A percentile compares a stretch with the other conserved stretches of the same genome.
These are phyloP conservation scores for Chrysanthemum makinoi DNA, from an alignment of 129 eudicot species.

Conservation along the genomic window DNA sequence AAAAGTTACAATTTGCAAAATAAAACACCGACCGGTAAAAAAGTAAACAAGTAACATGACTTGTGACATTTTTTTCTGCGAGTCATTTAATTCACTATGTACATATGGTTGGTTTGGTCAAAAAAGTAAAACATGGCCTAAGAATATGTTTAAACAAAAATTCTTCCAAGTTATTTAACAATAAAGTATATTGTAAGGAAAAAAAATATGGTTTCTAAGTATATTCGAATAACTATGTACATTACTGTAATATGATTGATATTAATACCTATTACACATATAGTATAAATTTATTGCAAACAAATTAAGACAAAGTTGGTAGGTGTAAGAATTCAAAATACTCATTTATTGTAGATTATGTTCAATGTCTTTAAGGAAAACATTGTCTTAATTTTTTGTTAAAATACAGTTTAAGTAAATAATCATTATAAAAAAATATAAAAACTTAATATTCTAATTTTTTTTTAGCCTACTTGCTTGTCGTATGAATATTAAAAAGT, in stretches of 20 bases:
- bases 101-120: too few relatives aligned
- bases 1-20: not conserved
- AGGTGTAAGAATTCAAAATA: slow-evolving; percentile 20
- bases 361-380: slow-evolving; percentile 16
- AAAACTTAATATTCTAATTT: too few relatives aligned
- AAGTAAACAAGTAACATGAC: not conserved
- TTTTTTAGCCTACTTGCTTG: not conserved
- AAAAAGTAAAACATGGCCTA: too few relatives aligned
- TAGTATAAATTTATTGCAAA: slow-evolving; percentile 5
- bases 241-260: too few relatives aligned
- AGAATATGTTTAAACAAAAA: too few relatives aligned
- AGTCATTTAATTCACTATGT: too few relatives aligned
- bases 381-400: not conserved
- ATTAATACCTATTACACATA: too few relatives aligned
- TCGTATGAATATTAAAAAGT: not conserved
- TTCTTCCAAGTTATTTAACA: too few relatives aligned
- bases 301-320: not conserved
- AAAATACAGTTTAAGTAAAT: not conserved
- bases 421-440: not conserved
- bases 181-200: too few relatives aligned
- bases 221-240: too few relatives aligned
- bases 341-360: slow-evolving; percentile 8
- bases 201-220: too few relatives aligned
- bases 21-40: not conserved
- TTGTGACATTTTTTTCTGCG: too few relatives aligned